Evolutionary conservation across 768 basidiomycete genomes (phyloP).

Genomic region (Trametes villosa): DNA sequence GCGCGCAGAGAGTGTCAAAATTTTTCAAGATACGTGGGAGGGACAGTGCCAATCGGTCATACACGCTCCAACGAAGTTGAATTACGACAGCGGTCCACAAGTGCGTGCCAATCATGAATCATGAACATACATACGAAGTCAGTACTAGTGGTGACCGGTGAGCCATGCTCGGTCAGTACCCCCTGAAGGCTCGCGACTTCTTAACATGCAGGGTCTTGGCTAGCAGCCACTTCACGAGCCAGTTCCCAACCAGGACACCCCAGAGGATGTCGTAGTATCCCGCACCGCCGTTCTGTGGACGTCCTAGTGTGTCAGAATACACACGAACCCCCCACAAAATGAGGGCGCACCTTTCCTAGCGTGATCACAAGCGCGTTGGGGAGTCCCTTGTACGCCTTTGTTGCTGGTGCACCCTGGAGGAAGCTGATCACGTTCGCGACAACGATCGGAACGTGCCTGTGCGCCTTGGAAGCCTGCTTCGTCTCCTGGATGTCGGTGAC

Average conservation of each 20-base stretch:
- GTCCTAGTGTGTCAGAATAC: not conserved
- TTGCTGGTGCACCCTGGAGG: slow-evolving; percentile 40
- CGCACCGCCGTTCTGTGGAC: slow-evolving; percentile 31
- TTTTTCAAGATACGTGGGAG: too few species aligned
- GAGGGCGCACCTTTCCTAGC: slow-evolving; percentile 51
- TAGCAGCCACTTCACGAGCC: slow-evolving; percentile 29
- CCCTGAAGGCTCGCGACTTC: not conserved
- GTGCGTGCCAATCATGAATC: too few species aligned
- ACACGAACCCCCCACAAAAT: not conserved
- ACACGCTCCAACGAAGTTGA: too few species aligned
- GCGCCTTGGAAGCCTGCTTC: slow-evolving; percentile 57
- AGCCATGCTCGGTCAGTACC: not conserved
- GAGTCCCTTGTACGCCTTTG: slow-evolving; percentile 50
- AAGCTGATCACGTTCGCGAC: slow-evolving; percentile 52
- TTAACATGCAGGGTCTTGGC: slow-evolving; percentile 29
- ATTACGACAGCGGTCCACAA: too few species aligned
- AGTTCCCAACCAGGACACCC: slow-evolving; percentile 30
- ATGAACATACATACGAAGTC: too few species aligned
- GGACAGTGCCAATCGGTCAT: too few species aligned
- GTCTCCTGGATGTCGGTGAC: slow-evolving; percentile 65
- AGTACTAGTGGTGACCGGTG: not conserved
- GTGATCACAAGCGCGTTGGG: slow-evolving; percentile 56
- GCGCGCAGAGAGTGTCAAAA: too few species aligned
- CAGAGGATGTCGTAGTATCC: slow-evolving; percentile 34
- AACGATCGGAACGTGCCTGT: slow-evolving; percentile 48